phyloP scores from a whole-genome alignment of 164 flowering plant genomes.

The Tetracentron sinense region DNA sequence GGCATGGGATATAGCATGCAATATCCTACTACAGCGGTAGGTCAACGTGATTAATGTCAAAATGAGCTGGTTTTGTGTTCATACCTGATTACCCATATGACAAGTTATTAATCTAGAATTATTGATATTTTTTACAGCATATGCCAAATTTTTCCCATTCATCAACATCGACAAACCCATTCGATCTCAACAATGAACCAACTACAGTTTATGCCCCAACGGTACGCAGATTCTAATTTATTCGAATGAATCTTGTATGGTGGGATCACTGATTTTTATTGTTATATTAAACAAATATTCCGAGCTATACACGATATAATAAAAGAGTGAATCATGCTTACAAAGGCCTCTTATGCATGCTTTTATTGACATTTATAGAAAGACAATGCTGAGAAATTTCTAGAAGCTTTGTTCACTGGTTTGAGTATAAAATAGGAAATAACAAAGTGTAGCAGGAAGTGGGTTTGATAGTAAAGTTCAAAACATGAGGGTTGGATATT shows the following conservation, averaged over 20 bases:
- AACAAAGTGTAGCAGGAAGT: background rate
- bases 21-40: constrained; percentile 58
- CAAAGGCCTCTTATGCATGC: background rate
- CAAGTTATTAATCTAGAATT: constrained; percentile 6
- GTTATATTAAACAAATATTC: background rate
- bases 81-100: background rate
- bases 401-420: background rate
- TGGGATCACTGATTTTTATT: background rate
- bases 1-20: constrained; percentile 62
- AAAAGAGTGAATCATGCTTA: background rate
- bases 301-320: background rate
- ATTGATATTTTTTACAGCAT: constrained; percentile 33
- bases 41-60: background rate
- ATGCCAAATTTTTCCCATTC: constrained; percentile 38
- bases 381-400: no score
- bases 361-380: no score
- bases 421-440: background rate
- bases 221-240: constrained; percentile 31
- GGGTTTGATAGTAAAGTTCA: background rate
- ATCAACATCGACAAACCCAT: constrained; percentile 71
- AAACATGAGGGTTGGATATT: no score
- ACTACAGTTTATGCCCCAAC: constrained; percentile 41
- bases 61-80: background rate
- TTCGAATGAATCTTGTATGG: background rate
- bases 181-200: constrained; percentile 57